A percentile compares a stretch with the other conserved stretches of the same genome.
phyloP scores from a whole-genome alignment of 306 rosid species.

The Cajanus cajan region DNA sequence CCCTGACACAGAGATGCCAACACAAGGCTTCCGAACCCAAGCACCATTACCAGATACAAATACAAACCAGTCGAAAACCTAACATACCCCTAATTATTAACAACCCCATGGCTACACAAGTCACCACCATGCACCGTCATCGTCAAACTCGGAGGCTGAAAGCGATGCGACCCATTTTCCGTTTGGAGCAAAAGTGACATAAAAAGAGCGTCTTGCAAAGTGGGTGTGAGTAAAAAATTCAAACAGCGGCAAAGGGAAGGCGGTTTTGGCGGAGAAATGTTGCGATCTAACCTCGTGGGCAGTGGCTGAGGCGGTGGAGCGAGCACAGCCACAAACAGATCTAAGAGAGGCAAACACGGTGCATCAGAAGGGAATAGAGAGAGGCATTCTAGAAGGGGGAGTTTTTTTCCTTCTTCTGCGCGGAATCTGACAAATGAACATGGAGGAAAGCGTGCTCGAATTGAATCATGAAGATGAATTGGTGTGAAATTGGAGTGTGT shows the following conservation, averaged over 20 bases:
- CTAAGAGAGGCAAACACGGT: background rate
- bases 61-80: slow-evolving; percentile 30
- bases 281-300: slow-evolving; percentile 42
- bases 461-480: background rate
- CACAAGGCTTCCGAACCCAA: slow-evolving; percentile 18
- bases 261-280: background rate
- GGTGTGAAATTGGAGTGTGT: slow-evolving; percentile 30
- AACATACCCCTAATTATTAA: slow-evolving; percentile 28
- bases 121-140: slow-evolving; percentile 39
- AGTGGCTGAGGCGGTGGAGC: slow-evolving; percentile 19
- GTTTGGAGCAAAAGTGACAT: background rate
- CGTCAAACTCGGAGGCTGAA: slow-evolving; percentile 25
- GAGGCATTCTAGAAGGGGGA: background rate
- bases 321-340: slow-evolving; percentile 35
- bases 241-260: slow-evolving; percentile 12
- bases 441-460: background rate
- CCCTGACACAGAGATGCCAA: slow-evolving; percentile 16
- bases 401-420: background rate
- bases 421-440: background rate
- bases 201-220: slow-evolving; percentile 16
- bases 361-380: background rate
- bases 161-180: slow-evolving; percentile 29
- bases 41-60: slow-evolving; percentile 36
- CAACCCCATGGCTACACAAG: slow-evolving; percentile 25
- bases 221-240: slow-evolving; percentile 22